Evolutionary conservation across 2,329 filamentous ascomycete species (phyloP).

Genomic region (Penicillium sp.): DNA sequence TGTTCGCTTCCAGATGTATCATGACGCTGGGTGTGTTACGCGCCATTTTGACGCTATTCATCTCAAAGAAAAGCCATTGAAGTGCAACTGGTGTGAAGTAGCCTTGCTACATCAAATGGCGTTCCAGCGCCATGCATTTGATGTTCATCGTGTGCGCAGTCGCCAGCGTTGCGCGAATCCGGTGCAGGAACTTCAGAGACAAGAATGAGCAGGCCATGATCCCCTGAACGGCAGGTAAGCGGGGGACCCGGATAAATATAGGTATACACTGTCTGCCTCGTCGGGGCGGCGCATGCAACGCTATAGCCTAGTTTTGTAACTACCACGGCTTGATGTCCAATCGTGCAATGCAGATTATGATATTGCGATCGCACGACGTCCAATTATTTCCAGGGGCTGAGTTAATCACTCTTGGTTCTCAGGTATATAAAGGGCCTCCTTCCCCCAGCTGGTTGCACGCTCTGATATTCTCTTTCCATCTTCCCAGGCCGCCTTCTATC

Average conservation of each 20-base stretch:
- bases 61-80: constrained; percentile 20
- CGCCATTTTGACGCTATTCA: constrained; percentile 26
- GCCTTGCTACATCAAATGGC: constrained; percentile 24
- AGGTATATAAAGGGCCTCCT: background rate
- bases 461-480: constrained; percentile 12
- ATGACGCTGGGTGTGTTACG: constrained; percentile 24
- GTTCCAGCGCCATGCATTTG: constrained; percentile 25
- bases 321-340: background rate
- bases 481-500: constrained; percentile 3
- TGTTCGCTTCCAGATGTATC: constrained; percentile 23
- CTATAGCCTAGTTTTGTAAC: background rate
- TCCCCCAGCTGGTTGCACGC: constrained; percentile 1
- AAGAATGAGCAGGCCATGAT: constrained; percentile 7
- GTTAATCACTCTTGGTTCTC: background rate
- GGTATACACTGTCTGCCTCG: constrained; percentile 5
- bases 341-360: background rate
- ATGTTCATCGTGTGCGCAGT: constrained; percentile 25
- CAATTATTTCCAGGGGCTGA: background rate
- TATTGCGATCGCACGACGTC: background rate
- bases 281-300: background rate
- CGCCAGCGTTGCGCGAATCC: constrained; percentile 20
- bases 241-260: background rate
- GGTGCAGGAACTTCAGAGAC: constrained; percentile 8
- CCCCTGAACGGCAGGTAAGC: background rate
- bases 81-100: constrained; percentile 25